Conservation (phyloP, 176 grass and related monocot species). For the Eragrostis nindensis region DNA sequence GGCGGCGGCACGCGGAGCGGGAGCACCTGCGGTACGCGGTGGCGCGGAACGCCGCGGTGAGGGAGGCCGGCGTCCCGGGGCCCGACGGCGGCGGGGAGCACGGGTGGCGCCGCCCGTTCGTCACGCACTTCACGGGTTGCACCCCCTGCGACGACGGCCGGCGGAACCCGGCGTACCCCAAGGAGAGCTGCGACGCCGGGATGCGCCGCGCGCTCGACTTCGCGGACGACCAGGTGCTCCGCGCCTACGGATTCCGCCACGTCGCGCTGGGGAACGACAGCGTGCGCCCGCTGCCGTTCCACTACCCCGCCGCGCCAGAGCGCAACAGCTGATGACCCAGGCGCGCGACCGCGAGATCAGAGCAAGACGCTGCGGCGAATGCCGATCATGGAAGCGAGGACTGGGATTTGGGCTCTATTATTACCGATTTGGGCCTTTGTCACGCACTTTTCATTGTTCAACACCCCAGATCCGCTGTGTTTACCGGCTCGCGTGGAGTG, state of each 20-base stretch:
- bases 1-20: constrained; percentile 59
- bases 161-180: constrained; percentile 58
- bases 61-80: neutral
- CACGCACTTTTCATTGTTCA: too few species aligned
- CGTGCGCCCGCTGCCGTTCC: constrained; percentile 56
- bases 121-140: constrained; percentile 84
- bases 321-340: too few species aligned
- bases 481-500: too few species aligned
- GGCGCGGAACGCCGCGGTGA: constrained; percentile 22
- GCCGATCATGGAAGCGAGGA: too few species aligned
- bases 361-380: too few species aligned
- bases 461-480: too few species aligned
- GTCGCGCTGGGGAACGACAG: constrained; percentile 37
- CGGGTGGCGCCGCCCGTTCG: constrained; percentile 61
- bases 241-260: constrained; percentile 68
- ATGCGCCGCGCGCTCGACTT: constrained; percentile 75
- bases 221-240: constrained; percentile 87
- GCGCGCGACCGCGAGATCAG: too few species aligned
- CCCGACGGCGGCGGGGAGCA: constrained; percentile 30
- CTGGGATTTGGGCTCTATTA: too few species aligned
- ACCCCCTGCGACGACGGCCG: constrained; percentile 68
- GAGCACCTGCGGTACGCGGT: constrained; percentile 47
- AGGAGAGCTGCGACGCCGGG: constrained; percentile 60
- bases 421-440: too few species aligned
- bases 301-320: too few species aligned